A percentile compares a stretch with the other conserved stretches of the same genome.
phyloP scores from a whole-genome alignment of 306 rosid species.

The Trichosanthes truncata region DNA sequence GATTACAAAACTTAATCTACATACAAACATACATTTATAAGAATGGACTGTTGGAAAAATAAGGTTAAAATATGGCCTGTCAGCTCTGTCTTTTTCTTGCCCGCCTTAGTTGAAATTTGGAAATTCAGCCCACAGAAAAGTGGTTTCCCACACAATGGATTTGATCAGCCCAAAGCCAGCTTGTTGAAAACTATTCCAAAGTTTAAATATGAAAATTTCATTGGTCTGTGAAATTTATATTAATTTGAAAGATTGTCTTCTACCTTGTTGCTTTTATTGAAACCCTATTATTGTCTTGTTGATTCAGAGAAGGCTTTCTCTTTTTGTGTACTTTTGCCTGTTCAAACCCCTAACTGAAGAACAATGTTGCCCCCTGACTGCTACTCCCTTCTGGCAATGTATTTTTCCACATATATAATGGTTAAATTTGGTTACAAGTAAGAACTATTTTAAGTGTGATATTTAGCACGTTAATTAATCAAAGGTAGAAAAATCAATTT shows the following conservation, averaged over 20 bases:
- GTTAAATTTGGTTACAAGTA: not conserved
- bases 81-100: not conserved
- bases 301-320: not conserved
- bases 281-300: not conserved
- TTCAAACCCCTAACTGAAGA: not conserved
- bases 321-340: not conserved
- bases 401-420: not conserved
- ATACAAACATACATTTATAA: not conserved
- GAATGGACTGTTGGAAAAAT: not conserved
- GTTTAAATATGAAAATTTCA: not conserved
- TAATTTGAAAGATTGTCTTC: not conserved
- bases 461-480: too few species aligned
- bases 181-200: not conserved
- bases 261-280: not conserved
- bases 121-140: slow-evolving; percentile 4
- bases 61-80: slow-evolving; percentile 2
- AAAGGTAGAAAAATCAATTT: too few species aligned
- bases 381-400: not conserved
- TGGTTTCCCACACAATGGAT: not conserved
- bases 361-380: not conserved
- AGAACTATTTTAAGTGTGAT: too few species aligned
- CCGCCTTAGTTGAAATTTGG: not conserved
- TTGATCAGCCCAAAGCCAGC: not conserved
- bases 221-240: not conserved
- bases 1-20: not conserved